Conservation (phyloP, 208 protist species). For the Leishmania guyanensis region DNA sequence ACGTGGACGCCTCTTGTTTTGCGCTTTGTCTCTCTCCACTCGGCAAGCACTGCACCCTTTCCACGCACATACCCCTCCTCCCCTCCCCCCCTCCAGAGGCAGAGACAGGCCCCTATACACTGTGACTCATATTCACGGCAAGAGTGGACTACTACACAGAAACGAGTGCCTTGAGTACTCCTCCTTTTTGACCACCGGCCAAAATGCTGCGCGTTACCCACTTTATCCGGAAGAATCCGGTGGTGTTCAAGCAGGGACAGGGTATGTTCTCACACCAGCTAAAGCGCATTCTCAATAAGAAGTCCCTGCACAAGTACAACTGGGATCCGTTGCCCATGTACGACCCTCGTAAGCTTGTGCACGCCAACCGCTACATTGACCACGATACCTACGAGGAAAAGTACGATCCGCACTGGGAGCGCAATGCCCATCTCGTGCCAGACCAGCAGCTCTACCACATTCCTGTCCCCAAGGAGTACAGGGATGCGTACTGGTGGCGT, state of each 20-base stretch:
- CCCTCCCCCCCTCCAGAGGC: background rate
- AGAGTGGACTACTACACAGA: background rate
- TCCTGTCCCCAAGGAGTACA: slow-evolving; percentile 84
- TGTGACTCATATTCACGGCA: background rate
- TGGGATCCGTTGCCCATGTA: slow-evolving; percentile 93
- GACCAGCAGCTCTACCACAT: slow-evolving; percentile 85
- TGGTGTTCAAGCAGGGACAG: slow-evolving; percentile 91
- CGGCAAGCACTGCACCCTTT: background rate
- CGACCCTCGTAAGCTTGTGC: slow-evolving; percentile 83
- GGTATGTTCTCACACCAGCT: slow-evolving; percentile 93
- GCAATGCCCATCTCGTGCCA: slow-evolving; percentile 72
- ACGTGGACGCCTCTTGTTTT: background rate
- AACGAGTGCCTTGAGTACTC: background rate
- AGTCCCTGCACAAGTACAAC: slow-evolving; percentile 84
- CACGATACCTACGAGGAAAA: slow-evolving; percentile 84
- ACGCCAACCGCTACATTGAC: slow-evolving; percentile 78
- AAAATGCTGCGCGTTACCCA: slow-evolving; percentile 60
- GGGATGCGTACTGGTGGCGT: slow-evolving; percentile 93
- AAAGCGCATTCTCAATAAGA: slow-evolving; percentile 92
- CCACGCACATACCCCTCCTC: background rate
- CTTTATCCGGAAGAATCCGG: slow-evolving; percentile 76
- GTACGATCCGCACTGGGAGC: slow-evolving; percentile 81
- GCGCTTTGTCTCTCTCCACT: background rate
- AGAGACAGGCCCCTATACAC: background rate
- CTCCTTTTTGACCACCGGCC: background rate